Percentiles rank a stretch among this genome's conserved stretches.
phyloP scores from a whole-genome alignment of 2,329 filamentous ascomycete species.

The Clarireedia paspali region DNA sequence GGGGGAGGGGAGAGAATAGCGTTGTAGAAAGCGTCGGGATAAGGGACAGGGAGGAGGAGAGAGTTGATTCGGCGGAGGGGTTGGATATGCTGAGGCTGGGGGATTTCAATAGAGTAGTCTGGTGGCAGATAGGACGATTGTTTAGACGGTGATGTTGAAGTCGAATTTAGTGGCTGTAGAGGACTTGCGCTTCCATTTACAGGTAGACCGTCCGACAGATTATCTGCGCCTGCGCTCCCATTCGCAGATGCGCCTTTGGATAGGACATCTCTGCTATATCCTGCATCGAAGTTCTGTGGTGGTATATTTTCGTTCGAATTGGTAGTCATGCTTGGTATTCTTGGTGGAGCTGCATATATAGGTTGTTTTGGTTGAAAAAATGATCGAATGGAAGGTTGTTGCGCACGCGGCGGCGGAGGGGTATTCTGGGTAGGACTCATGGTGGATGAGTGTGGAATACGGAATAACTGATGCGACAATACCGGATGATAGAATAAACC shows the following conservation, averaged over 20 bases:
- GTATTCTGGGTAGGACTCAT: slow-evolving; percentile 3
- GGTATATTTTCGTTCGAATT: background rate
- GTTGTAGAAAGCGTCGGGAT: slow-evolving; percentile 57
- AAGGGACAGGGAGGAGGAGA: slow-evolving; percentile 55
- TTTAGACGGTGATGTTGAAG: slow-evolving; percentile 12
- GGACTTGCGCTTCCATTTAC: slow-evolving; percentile 12
- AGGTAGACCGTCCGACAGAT: background rate
- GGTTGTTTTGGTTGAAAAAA: slow-evolving; percentile 49
- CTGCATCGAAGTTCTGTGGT: background rate
- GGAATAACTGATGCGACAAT: background rate
- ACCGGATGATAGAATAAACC: no score
- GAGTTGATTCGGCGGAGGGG: slow-evolving; percentile 57
- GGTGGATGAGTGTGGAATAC: background rate
- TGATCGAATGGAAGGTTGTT: slow-evolving; percentile 52
- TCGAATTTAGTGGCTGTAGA: background rate
- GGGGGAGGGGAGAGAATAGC: slow-evolving; percentile 41
- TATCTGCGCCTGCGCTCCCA: no score
- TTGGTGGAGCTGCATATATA: slow-evolving; percentile 36
- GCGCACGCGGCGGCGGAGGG: slow-evolving; percentile 10
- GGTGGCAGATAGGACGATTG: slow-evolving; percentile 28
- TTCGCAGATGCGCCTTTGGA: no score
- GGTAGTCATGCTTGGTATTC: slow-evolving; percentile 10
- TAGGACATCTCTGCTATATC: no score
- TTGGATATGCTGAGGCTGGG: slow-evolving; percentile 44
- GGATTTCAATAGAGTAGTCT: slow-evolving; percentile 45